Percentiles rank a stretch among this genome's conserved stretches.
These are phyloP conservation scores for Colletotrichum siamense DNA, from an alignment of 2,329 filamentous ascomycete genomes.

Conservation along the genomic window DNA sequence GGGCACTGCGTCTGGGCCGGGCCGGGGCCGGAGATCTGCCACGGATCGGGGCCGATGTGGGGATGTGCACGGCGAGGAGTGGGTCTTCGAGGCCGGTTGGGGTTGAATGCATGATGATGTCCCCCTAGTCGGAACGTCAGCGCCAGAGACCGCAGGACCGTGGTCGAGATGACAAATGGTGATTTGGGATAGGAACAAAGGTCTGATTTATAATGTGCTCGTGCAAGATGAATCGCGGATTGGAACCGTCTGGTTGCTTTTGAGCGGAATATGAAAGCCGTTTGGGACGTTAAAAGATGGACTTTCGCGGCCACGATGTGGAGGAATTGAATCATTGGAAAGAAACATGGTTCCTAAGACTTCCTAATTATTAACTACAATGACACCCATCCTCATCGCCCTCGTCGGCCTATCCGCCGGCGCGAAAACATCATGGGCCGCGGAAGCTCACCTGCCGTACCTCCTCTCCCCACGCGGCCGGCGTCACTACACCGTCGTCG, in stretches of 20 bases:
- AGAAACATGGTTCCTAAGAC: neutral
- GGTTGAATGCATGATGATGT: neutral
- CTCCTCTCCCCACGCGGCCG: conserved; percentile 52
- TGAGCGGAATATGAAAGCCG: neutral
- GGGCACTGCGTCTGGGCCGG: neutral
- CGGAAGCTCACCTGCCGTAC: conserved; percentile 63
- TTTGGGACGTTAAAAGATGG: neutral
- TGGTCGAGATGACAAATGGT: neutral
- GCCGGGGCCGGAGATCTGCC: neutral
- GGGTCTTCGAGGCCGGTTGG: neutral
- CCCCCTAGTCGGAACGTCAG: neutral
- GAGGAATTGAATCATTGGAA: neutral
- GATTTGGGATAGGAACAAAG: too few species aligned
- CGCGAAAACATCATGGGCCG: conserved; percentile 60
- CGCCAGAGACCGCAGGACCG: neutral
- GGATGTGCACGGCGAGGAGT: neutral
- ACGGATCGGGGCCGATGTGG: neutral
- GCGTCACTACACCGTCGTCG: conserved; percentile 52
- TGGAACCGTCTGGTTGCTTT: neutral
- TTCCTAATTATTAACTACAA: neutral
- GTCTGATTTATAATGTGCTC: neutral
- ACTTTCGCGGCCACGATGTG: neutral
- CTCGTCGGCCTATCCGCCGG: conserved; percentile 62
- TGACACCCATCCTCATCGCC: conserved; percentile 51
- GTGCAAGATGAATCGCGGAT: neutral